A percentile compares a stretch with the other conserved stretches of the same genome.
Conservation (phyloP, 2,329 filamentous ascomycete species). For the Pezicula rhizophila region DNA sequence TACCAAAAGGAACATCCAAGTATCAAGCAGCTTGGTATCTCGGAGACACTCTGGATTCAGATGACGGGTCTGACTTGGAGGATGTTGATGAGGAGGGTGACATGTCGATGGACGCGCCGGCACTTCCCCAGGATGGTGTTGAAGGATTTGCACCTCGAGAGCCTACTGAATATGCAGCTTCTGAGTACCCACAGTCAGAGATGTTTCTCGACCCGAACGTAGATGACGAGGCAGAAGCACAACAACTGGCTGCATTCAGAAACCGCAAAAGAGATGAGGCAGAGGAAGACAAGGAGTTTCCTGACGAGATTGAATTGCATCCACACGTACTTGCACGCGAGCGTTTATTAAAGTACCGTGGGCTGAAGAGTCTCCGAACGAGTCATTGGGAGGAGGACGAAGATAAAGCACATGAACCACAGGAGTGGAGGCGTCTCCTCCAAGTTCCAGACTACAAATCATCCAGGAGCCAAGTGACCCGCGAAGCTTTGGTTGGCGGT, state of each 20-base stretch:
- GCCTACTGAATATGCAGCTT: constrained; percentile 71
- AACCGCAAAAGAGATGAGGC: constrained; percentile 72
- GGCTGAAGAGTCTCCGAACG: constrained; percentile 83
- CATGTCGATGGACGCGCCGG: constrained; percentile 44
- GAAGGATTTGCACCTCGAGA: constrained; percentile 62
- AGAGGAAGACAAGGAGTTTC: constrained; percentile 89
- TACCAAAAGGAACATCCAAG: constrained; percentile 86
- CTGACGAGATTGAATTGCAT: constrained; percentile 92
- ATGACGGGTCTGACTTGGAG: constrained; percentile 79
- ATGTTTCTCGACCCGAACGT: constrained; percentile 73
- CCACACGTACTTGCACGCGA: constrained; percentile 83
- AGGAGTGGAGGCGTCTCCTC: constrained; percentile 81
- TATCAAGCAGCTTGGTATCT: constrained; percentile 96
- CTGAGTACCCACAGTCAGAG: constrained; percentile 90
- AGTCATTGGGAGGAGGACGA: constrained; percentile 87
- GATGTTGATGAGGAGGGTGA: constrained; percentile 58
- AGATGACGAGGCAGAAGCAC: constrained; percentile 74
- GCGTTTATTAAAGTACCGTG: constrained; percentile 78
- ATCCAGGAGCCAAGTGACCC: constrained; percentile 66
- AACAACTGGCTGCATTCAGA: constrained; percentile 77
- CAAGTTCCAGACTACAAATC: constrained; percentile 87
- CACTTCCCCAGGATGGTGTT: constrained; percentile 75
- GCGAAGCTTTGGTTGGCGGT: constrained; percentile 84
- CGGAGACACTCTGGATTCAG: constrained; percentile 58
- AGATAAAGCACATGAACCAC: constrained; percentile 79